phyloP scores from a whole-genome alignment of 495 filamentous ascomycete species.

The Penicillium verhagenii region DNA sequence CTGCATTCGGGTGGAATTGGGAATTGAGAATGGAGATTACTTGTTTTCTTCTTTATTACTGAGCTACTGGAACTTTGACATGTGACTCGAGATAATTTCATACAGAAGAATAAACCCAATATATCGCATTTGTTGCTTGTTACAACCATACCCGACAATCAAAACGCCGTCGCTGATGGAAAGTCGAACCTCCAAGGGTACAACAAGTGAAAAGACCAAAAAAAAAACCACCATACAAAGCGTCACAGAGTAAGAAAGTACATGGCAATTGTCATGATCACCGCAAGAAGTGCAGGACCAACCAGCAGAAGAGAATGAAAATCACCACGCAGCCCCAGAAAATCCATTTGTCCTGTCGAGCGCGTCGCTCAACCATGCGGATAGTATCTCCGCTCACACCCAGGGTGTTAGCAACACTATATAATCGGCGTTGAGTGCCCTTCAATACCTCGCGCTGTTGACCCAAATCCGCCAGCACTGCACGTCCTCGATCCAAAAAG shows the following conservation, averaged over 20 bases:
- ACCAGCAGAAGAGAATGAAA: conserved; percentile 92
- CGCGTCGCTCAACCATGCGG: conserved; percentile 87
- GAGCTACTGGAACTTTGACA: not conserved
- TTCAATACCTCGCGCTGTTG: conserved; percentile 94
- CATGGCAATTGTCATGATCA: conserved; percentile 39
- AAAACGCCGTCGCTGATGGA: conserved; percentile 41
- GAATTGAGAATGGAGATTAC: too few relatives aligned
- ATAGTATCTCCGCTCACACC: conserved; percentile 96
- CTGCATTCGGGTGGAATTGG: not conserved
- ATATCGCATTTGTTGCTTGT: not conserved
- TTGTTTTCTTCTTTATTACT: not conserved
- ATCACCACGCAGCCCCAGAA: conserved; percentile 84
- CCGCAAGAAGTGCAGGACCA: conserved; percentile 78
- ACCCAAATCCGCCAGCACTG: conserved; percentile 83
- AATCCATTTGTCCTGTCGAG: conserved; percentile 96
- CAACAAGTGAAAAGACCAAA: too few relatives aligned
- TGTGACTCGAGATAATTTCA: too few relatives aligned
- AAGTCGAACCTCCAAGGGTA: conserved; percentile 19
- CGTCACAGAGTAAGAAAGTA: conserved; percentile 5
- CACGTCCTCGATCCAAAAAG: conserved; percentile 85
- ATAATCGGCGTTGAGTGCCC: conserved; percentile 84
- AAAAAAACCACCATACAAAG: conserved; percentile 9
- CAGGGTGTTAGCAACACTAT: conserved; percentile 90
- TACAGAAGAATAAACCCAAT: not conserved
- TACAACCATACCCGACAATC: not conserved